Evolutionary conservation across 2,329 filamentous ascomycete genomes (phyloP).

Genomic region (Trichoderma pleuroti): DNA sequence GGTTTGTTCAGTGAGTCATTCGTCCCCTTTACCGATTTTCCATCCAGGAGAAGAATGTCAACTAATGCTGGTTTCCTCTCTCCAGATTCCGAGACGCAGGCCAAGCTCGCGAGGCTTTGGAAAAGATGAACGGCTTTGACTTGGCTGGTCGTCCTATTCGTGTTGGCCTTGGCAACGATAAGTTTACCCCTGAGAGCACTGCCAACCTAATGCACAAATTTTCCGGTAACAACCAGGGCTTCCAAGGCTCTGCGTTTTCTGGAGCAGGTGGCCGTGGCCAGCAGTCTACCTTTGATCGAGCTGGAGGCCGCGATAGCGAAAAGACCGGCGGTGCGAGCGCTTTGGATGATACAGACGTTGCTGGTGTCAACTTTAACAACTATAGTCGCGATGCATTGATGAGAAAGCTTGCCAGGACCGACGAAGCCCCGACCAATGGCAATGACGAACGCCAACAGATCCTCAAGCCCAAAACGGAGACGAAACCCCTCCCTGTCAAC

Average conservation of each 20-base stretch:
- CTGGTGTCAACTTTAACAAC: conserved; percentile 98
- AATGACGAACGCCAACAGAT: conserved; percentile 65
- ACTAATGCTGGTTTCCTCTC: conserved; percentile 33
- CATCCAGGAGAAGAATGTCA: neutral
- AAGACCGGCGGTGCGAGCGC: conserved; percentile 90
- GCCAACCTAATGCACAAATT: conserved; percentile 89
- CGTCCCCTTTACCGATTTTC: neutral
- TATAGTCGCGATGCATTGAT: conserved; percentile 98
- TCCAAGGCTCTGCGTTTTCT: conserved; percentile 87
- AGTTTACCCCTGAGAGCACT: conserved; percentile 97
- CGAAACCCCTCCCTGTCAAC: conserved; percentile 74
- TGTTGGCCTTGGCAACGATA: conserved; percentile 99
- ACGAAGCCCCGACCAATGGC: conserved; percentile 66
- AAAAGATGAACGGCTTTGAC: conserved; percentile 99
- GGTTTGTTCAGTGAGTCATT: conserved; percentile 91
- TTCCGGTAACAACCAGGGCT: conserved; percentile 73
- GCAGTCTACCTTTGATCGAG: conserved; percentile 87
- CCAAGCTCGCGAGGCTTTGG: conserved; percentile 88
- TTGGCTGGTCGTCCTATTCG: conserved; percentile 95
- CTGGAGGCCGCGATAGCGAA: conserved; percentile 82
- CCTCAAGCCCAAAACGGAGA: conserved; percentile 73
- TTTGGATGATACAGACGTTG: conserved; percentile 94
- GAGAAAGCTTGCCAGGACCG: conserved; percentile 95
- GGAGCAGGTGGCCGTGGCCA: conserved; percentile 83
- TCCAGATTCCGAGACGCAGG: conserved; percentile 80